A percentile compares a stretch with the other conserved stretches of the same genome.
Evolutionary conservation across 495 filamentous ascomycete genomes (phyloP).

Genomic region (Daldinia loculata): DNA sequence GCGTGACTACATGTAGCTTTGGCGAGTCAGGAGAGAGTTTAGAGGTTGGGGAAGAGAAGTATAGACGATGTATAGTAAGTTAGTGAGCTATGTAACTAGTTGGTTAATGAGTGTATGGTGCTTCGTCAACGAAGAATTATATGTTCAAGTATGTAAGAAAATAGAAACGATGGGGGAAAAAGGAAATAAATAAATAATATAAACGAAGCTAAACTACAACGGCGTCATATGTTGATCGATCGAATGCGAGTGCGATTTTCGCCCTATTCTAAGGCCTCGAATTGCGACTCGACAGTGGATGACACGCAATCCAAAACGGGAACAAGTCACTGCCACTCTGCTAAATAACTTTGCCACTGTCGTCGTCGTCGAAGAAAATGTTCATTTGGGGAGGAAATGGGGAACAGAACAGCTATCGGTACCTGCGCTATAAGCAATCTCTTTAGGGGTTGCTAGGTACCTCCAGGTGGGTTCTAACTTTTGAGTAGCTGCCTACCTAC

Average conservation of each 20-base stretch:
- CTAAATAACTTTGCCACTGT: background rate
- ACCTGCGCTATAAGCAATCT: conserved; percentile 9
- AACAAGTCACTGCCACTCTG: background rate
- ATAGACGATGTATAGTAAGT: background rate
- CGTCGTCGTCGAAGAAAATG: conserved; percentile 17
- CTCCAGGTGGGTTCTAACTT: background rate
- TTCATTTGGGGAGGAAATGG: background rate
- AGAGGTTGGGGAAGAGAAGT: background rate
- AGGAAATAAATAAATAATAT: conserved; percentile 1
- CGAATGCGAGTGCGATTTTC: conserved; percentile 16
- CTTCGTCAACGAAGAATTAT: conserved; percentile 25
- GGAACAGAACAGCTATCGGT: background rate
- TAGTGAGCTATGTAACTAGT: background rate
- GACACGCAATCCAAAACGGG: conserved; percentile 16
- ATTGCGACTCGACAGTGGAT: conserved; percentile 11
- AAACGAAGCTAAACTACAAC: background rate
- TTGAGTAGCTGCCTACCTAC: too few species aligned
- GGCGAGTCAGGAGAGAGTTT: conserved; percentile 18
- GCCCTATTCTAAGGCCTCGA: background rate
- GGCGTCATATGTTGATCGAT: conserved; percentile 7
- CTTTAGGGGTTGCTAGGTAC: conserved; percentile 16
- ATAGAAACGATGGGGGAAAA: background rate
- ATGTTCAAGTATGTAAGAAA: background rate
- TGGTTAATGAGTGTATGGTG: background rate
- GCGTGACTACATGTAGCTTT: conserved; percentile 3